Base-by-base conservation (phyloP, 2,329 filamentous ascomycete genomes). In the Zelopaecilomyces penicillatus region DNA sequence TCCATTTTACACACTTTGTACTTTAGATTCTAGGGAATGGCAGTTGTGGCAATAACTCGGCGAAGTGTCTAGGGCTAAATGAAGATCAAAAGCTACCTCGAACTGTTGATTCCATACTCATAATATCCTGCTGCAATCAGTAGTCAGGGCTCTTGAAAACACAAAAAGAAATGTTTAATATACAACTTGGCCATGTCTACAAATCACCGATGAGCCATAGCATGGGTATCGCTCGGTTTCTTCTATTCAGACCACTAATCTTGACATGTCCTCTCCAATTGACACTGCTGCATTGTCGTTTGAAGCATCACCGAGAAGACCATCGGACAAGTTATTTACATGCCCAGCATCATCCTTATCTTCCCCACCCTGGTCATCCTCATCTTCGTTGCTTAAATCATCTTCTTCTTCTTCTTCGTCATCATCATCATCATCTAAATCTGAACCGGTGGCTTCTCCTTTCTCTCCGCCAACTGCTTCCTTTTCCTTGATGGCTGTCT, bases 401-500 rank as follows among this genome's bases (percentile, higher is more conserved):
- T 65, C 57, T 4, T 59, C 55, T 0, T 58, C 55, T 2, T 61
- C 57, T 0, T 60, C 59, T 0, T 56, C 53, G 2, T 58, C 55
- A 2, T 58, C 56, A 0, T 56, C 57, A 6, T 54, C 50, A 19
- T 19, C 2, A 19, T 19, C 19, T 19, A 19, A 19, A 2, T 53
- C 46, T 4, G 54, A 52, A 5, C 56, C 56, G 1, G 52, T 48
- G 3, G 55, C 56, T 0, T 51, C 57, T 3, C 58, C 59, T 19
- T 19, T 19, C n/a, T 62, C 64, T 1, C 63, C 61, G n/a, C 68
- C 61, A 39, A 63, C 50, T 35, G 71, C 69, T 42, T 82, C 78
- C 60, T 89, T 84, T 68, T 86, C 85, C 54, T 83, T 83, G 68
- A 98, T 93, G 52, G 95, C 95, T 7, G 80, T 77, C 60, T 96